Conservation (phyloP, 805 yeast genomes). For the Saccharomycodes ludwigii region DNA sequence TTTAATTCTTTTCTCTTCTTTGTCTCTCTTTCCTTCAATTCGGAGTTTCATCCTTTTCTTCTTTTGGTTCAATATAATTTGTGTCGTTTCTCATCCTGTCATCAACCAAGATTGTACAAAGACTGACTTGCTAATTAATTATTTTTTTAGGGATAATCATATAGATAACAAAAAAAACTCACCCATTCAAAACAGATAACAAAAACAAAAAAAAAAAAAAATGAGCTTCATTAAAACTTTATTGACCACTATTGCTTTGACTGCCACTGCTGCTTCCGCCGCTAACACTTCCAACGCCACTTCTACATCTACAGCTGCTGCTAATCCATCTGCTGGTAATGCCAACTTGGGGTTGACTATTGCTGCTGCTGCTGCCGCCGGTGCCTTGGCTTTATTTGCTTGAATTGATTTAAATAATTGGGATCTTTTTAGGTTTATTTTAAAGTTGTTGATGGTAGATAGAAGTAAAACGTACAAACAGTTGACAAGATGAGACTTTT, state of each 20-base stretch:
- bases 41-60: too few species aligned
- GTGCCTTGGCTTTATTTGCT: constrained; percentile 2
- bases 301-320: constrained; percentile 1
- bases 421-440: too few species aligned
- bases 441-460: too few species aligned
- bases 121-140: constrained; percentile 1
- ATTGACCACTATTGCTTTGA: constrained; percentile 2
- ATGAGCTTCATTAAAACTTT: constrained; percentile 4
- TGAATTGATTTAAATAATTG: too few species aligned
- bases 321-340: constrained; percentile 3
- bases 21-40: too few species aligned
- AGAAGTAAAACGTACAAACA: too few species aligned
- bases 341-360: constrained; percentile 5
- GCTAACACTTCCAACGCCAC: constrained; percentile 1
- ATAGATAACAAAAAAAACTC: background rate
- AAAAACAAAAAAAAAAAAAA: constrained; percentile 4
- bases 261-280: constrained; percentile 4
- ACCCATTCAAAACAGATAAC: background rate
- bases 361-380: constrained; percentile 4
- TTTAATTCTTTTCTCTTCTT: too few species aligned
- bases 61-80: background rate
- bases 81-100: background rate
- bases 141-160: too few species aligned
- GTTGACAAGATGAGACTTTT: too few species aligned
- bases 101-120: background rate